Percentiles rank a stretch among this genome's conserved stretches.
Conservation (phyloP, 2,329 filamentous ascomycete genomes). For the Calonectria pseudoreteaudii region DNA sequence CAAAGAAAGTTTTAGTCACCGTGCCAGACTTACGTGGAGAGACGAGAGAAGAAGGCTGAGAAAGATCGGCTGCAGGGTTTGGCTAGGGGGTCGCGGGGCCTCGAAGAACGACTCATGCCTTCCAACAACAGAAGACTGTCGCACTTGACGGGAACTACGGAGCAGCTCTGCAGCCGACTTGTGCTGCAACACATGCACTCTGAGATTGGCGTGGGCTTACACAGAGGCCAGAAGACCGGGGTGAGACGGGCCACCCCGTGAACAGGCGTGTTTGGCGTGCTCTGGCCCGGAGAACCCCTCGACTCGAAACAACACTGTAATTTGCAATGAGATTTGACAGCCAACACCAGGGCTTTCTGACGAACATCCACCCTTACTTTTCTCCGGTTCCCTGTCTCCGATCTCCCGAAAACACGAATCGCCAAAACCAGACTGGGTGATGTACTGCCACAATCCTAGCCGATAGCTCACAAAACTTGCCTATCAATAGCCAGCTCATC, state of each 20-base stretch:
- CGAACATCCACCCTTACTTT: conserved; percentile 4
- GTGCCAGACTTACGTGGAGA: neutral
- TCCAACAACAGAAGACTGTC: conserved; percentile 20
- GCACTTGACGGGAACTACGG: conserved; percentile 25
- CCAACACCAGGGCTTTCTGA: conserved; percentile 12
- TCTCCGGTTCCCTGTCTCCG: conserved; percentile 5
- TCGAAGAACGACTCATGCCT: conserved; percentile 16
- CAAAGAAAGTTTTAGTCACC: neutral
- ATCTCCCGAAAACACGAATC: conserved; percentile 23
- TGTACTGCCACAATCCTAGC: conserved; percentile 16
- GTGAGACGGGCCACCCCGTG: conserved; percentile 17
- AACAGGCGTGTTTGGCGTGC: conserved; percentile 17
- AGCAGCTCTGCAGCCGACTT: conserved; percentile 10
- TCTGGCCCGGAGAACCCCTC: conserved; percentile 12
- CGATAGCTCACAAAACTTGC: conserved; percentile 17
- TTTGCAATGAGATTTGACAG: conserved; percentile 23
- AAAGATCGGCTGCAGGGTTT: conserved; percentile 22
- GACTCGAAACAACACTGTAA: conserved; percentile 28
- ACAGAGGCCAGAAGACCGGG: conserved; percentile 12
- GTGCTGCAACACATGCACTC: conserved; percentile 10
- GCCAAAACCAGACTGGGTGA: conserved; percentile 12
- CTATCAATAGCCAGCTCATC: neutral
- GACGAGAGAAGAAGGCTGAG: conserved; percentile 6
- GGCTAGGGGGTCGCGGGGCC: conserved; percentile 4
- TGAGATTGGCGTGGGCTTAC: conserved; percentile 23